Percentiles rank a stretch among this genome's conserved stretches.
Conservation (phyloP, 2,329 filamentous ascomycete genomes). For the Xylaria sp. region DNA sequence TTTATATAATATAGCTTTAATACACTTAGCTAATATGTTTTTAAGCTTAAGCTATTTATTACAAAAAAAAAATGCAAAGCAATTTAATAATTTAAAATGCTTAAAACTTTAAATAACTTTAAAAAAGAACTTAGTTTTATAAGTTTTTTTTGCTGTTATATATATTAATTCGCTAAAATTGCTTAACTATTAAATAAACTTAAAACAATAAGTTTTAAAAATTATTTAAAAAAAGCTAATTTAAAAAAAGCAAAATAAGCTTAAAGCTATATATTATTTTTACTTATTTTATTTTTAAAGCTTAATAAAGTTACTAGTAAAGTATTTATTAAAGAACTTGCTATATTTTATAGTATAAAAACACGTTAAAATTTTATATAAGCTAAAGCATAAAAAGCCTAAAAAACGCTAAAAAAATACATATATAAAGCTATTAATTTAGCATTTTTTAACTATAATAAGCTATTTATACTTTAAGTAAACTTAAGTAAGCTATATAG, state of each 20-base stretch:
- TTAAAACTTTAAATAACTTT: too few relatives aligned
- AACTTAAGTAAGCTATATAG: not conserved
- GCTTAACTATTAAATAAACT: not conserved
- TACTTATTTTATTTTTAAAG: not conserved
- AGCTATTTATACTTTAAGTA: constrained; percentile 4
- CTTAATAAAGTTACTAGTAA: not conserved
- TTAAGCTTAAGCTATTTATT: too few relatives aligned
- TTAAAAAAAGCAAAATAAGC: not conserved
- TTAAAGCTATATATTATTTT: not conserved
- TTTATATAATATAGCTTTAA: too few relatives aligned
- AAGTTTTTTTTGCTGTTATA: too few relatives aligned
- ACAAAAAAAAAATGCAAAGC: too few relatives aligned
- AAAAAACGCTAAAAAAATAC: constrained; percentile 4
- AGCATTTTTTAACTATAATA: too few relatives aligned
- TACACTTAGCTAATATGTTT: too few relatives aligned
- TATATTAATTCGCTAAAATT: not conserved
- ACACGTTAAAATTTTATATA: not conserved
- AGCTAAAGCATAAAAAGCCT: not conserved
- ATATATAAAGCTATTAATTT: not conserved
- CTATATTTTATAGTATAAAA: not conserved
- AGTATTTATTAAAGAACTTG: not conserved
- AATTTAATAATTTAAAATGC: too few relatives aligned
- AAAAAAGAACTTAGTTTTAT: too few relatives aligned
- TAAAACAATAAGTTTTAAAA: constrained; percentile 13
- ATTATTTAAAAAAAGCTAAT: constrained; percentile 13